Evolutionary conservation across 1,139 yeast species (phyloP).

Genomic region (Debaryomyces sp.): DNA sequence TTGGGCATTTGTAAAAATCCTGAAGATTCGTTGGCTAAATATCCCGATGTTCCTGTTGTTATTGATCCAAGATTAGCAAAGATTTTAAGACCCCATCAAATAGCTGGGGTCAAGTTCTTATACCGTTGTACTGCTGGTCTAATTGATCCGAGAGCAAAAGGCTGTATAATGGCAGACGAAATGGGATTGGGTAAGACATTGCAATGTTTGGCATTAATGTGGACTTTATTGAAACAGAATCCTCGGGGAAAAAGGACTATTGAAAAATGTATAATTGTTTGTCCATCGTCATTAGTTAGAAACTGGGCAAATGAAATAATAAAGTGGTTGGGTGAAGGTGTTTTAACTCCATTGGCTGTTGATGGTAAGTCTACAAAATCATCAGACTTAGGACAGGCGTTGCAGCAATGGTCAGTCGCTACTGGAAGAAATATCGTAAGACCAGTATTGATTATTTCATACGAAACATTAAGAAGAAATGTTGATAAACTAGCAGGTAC

Average conservation of each 20-base stretch:
- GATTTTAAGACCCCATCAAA: slow-evolving; percentile 91
- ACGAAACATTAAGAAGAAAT: slow-evolving; percentile 89
- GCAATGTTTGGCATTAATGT: slow-evolving; percentile 89
- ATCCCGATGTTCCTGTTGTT: slow-evolving; percentile 91
- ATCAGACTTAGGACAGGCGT: slow-evolving; percentile 66
- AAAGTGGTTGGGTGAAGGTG: slow-evolving; percentile 95
- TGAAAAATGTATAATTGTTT: slow-evolving; percentile 88
- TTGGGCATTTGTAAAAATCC: slow-evolving; percentile 67
- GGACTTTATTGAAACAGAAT: slow-evolving; percentile 90
- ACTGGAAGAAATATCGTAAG: slow-evolving; percentile 86
- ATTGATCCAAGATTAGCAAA: slow-evolving; percentile 88
- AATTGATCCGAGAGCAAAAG: slow-evolving; percentile 83
- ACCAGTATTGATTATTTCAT: slow-evolving; percentile 93
- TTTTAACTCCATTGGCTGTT: slow-evolving; percentile 83
- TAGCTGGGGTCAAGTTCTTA: slow-evolving; percentile 90
- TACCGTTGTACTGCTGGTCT: slow-evolving; percentile 91
- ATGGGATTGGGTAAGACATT: slow-evolving; percentile 98
- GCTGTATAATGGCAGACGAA: slow-evolving; percentile 99
- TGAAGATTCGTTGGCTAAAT: slow-evolving; percentile 51
- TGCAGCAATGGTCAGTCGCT: slow-evolving; percentile 88
- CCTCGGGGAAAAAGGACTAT: slow-evolving; percentile 88
- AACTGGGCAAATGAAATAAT: slow-evolving; percentile 98
- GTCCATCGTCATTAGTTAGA: slow-evolving; percentile 92
- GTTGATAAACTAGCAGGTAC: slow-evolving; percentile 75
- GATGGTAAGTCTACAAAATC: slow-evolving; percentile 84